Evolutionary conservation across 2,329 filamentous ascomycete genomes (phyloP), one percentile per base, ranked within the genome.

Genomic region (Podosphaera leucotricha): DNA sequence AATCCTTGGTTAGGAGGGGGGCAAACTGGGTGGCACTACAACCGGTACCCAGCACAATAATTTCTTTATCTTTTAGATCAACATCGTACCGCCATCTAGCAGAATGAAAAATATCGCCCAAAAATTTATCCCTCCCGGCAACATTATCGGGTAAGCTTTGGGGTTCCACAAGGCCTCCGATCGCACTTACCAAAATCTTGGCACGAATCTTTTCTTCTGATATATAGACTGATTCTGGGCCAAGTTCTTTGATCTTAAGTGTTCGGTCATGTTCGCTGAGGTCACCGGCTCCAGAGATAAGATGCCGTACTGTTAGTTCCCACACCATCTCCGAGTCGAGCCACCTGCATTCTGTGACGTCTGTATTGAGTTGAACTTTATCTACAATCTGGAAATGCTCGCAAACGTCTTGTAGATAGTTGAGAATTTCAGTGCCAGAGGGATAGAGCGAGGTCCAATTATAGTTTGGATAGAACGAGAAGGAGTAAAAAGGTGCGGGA

Each of bases 391-490:
- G 57, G 52, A 68, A 68, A 46, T 71, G 67, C 46, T 67, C 61
- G 4, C 70, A 71, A 4, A 78, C 58, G 0, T 60, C 59, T 51
- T 77, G 66, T 69, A 76, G 73, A 55, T 84, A 84, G n/a, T 70
- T 66, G 7, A 66, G 61, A 45, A 84, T 83, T 55, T 84, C 79
- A 6, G 61, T 56, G 0, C 77, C 77, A n/a, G 71, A 69, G 0
- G 77, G 70, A 52, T 80, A 83, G 47, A 75, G 66, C 49, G 79
- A 71, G 0, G 67, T 68, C 79, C 79, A 84, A 48, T 79, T 65
- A 0, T 67, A 70, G 46, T 81, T 82, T 0, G 76, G 75, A 11
- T 67, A 64, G 55, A 81, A 82, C 0, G 72, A 74, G 6, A 70
- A 70, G 53, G 81, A 77, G 53, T 83, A 83, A 22, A 75, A 72